Base-by-base conservation (phyloP, 306 rosid genomes). In the Cicer arietinum region DNA sequence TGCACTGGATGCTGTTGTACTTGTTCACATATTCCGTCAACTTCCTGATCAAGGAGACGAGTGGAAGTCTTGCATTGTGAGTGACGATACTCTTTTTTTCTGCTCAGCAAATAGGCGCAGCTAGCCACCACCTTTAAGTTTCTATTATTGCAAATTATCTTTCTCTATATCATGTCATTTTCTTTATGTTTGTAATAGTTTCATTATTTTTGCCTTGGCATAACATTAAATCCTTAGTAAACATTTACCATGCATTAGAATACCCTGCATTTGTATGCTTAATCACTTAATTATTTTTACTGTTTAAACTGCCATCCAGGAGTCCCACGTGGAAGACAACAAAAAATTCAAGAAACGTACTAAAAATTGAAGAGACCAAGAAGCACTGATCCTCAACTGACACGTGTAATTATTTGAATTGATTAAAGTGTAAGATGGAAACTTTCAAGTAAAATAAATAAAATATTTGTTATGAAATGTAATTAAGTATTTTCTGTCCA, bases 1-100 rank as follows among this genome's bases (percentile, higher is more conserved):
- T 54, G 98, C 99, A 42, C 86, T 95, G 67, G 99, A 92, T 80
- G 99, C 99, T 78, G 92, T 81, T 50, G 96, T 92, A 35, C 92
- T 95, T 6, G 64, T 92, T 87, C 99, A 80, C 85, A 89, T 95
- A 69, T 95, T 95, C 85, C 81, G 77, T 69, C 98, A 89, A 16
- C 79, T 94, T 46, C 85, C 90, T 1, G 71, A 75, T 78, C 96
- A 87, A 56, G 86, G 90, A 69, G 92, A 65, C 8, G 90, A 88
- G 79, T 88, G 95, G 97, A 92, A 94, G 81, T 92, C 99, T 63
- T 74, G 79, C 88, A 92, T 90, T 10, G 99, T 90, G 82, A 87
- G 97, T 83, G 35, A 62, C 48, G 4, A 69, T 22, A 8, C 64
- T 57, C 59, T 47, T 17, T 64, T 25, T 30, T 47, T 75, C 59